Base-by-base conservation (phyloP, 306 rosid species). In the Ceratonia siliqua region DNA sequence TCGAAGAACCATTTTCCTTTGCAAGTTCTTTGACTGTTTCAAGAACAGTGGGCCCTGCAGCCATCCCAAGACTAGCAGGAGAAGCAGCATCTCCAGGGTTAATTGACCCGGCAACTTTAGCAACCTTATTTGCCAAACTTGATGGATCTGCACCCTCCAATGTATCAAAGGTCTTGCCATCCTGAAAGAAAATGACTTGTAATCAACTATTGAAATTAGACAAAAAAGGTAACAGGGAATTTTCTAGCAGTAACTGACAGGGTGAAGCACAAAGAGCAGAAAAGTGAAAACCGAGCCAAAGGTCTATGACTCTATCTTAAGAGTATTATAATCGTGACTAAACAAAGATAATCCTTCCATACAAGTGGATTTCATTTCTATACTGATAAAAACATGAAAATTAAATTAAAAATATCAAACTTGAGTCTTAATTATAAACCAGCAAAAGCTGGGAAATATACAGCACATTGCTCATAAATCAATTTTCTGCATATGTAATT, bases 141-240 rank as follows among this genome's bases (percentile, higher is more conserved):
- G 99, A 88, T 11, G 99, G 99, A 86, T 94, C 97, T 18, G 99
- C 97, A 49, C 97, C 99, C 87, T 94, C 99, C 83, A 94, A 83
- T 67, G 92, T 83, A 85, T 91, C 92, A 42, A 84, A 68, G 68
- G 88, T 83, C 82, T 92, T 88, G 61, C 99, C 97, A 86, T 86
- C 88, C 99, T 94, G 88, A 76, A 38, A 69, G 46, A 63, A 49
- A 81, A 53, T 8, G 54, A 73, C 48, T 74, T 68, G 58, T 8
- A 43, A 66, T 69, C 48, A 78, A 42, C 32, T 41, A 46, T 15
- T 33, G 70, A 70, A 74, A 61, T 39, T 79, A 18, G 30, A 35
- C 20, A 70, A 53, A 54, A 56, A 35, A 57, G 21, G 33, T 22
- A 63, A 41, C 52, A 56, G 15, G 57, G 41, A 38, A 52, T 25